Evolutionary conservation across 202 grass and related monocot genomes (phyloP).

Genomic region (Musa balbisiana): DNA sequence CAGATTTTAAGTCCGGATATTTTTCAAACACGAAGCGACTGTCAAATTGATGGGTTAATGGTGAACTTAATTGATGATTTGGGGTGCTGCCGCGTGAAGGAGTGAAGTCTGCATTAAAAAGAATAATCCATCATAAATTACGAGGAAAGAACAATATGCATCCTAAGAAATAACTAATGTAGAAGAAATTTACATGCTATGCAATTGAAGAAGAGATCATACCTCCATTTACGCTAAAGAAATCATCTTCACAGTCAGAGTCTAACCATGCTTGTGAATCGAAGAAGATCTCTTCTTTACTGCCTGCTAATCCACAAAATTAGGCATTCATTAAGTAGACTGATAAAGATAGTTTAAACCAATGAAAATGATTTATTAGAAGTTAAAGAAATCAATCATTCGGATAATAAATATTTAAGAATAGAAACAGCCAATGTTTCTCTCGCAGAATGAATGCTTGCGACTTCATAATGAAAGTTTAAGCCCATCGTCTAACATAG

Average conservation of each 20-base stretch:
- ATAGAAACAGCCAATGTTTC: neutral
- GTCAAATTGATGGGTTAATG: slow-evolving; percentile 24
- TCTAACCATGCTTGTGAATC: slow-evolving; percentile 6
- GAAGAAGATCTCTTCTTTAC: neutral
- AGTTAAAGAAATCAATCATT: neutral
- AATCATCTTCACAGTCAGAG: slow-evolving; percentile 14
- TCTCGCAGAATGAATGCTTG: neutral
- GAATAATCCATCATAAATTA: neutral
- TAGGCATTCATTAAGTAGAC: neutral
- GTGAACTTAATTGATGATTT: slow-evolving; percentile 44
- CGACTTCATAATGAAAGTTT: neutral
- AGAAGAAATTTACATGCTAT: neutral
- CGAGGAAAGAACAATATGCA: slow-evolving; percentile 9
- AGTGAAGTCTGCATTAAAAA: slow-evolving; percentile 65
- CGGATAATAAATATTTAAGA: neutral
- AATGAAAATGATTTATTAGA: neutral
- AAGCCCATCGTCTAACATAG: too few relatives aligned
- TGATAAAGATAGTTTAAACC: neutral
- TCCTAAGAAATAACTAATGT: neutral
- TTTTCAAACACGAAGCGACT: slow-evolving; percentile 35
- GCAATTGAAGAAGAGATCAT: neutral
- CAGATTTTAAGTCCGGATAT: slow-evolving; percentile 37
- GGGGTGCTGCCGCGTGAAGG: slow-evolving; percentile 80
- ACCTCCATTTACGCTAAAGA: slow-evolving; percentile 17
- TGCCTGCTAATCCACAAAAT: neutral